Evolutionary conservation across 768 basidiomycete genomes (phyloP).

Genomic region (Gyrodon lividus): DNA sequence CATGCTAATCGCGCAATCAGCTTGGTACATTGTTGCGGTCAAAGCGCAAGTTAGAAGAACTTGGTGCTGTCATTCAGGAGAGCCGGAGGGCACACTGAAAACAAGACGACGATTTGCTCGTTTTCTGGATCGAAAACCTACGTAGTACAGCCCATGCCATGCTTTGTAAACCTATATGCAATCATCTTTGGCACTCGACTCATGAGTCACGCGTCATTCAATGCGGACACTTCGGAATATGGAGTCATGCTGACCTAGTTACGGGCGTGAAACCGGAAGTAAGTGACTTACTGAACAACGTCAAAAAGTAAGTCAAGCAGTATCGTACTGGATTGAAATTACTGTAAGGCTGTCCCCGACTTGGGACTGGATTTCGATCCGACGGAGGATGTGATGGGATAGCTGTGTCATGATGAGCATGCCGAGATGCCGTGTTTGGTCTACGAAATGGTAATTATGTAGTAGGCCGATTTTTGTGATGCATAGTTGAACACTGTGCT

Average conservation of each 20-base stretch:
- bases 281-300: too few relatives aligned
- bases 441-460: slow-evolving; percentile 18
- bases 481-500: slow-evolving; percentile 6
- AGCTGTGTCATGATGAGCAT: neutral
- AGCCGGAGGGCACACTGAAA: slow-evolving; percentile 70
- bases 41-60: slow-evolving; percentile 98
- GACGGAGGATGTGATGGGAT: neutral
- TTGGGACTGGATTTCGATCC: too few relatives aligned
- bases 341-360: neutral
- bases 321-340: neutral
- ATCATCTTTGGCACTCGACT: neutral
- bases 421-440: slow-evolving; percentile 22
- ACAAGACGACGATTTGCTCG: neutral
- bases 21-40: slow-evolving; percentile 97
- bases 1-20: slow-evolving; percentile 37
- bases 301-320: too few relatives aligned
- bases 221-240: too few relatives aligned
- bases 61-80: slow-evolving; percentile 88
- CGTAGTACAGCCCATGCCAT: slow-evolving; percentile 8
- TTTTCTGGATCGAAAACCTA: neutral
- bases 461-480: slow-evolving; percentile 21
- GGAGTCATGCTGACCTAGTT: too few relatives aligned
- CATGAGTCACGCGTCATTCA: too few relatives aligned
- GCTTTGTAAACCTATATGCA: slow-evolving; percentile 11
- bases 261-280: too few relatives aligned